phyloP scores from a whole-genome alignment of 352 stramenopile species.

The Phytophthora melonis region DNA sequence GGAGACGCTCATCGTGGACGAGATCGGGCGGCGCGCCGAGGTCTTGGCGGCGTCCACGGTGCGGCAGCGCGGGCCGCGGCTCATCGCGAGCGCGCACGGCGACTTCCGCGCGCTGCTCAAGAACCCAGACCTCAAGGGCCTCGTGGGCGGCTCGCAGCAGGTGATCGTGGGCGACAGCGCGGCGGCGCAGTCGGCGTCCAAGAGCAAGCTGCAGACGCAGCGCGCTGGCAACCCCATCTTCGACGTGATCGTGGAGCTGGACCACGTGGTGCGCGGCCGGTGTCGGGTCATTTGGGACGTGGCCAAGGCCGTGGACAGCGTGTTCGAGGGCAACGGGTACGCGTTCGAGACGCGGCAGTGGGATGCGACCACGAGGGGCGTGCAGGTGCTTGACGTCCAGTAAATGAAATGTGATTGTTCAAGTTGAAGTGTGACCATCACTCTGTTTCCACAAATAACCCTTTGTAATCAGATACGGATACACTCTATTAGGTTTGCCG shows the following conservation, averaged over 20 bases:
- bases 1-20: conserved; percentile 89
- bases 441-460: no score
- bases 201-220: conserved; percentile 57
- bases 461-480: no score
- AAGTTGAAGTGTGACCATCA: no score
- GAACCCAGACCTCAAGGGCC: conserved; percentile 81
- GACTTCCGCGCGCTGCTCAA: conserved; percentile 85
- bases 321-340: conserved; percentile 55
- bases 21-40: conserved; percentile 86
- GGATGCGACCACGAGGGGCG: conserved; percentile 35
- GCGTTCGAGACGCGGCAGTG: conserved; percentile 50
- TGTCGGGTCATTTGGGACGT: conserved; percentile 79
- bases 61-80: conserved; percentile 77
- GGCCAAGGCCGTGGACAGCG: conserved; percentile 73
- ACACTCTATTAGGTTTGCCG: no score
- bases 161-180: conserved; percentile 70
- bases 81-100: conserved; percentile 90
- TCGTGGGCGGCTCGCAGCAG: conserved; percentile 79
- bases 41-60: conserved; percentile 75
- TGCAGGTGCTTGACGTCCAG: conserved; percentile 37
- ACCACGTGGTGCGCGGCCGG: conserved; percentile 52
- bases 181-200: conserved; percentile 41
- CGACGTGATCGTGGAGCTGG: conserved; percentile 88
- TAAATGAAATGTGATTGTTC: no score
- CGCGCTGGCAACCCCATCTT: conserved; percentile 74